Evolutionary conservation across 2,329 filamentous ascomycete genomes (phyloP).

Genomic region (Byssochlamys sp.): DNA sequence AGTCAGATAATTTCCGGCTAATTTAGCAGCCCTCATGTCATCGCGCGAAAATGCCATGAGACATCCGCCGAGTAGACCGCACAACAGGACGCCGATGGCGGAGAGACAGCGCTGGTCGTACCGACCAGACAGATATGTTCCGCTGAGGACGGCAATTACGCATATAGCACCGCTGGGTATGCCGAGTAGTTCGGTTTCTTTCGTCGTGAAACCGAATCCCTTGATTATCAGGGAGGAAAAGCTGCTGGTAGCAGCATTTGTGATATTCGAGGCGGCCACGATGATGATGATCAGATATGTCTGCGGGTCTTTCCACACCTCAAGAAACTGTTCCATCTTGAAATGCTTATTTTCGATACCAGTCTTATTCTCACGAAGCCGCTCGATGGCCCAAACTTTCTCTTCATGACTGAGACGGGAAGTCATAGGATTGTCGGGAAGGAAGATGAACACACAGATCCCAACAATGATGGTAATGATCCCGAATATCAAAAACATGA

Average conservation of each 20-base stretch:
- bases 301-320: conserved; percentile 38
- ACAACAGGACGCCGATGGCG: conserved; percentile 30
- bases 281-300: conserved; percentile 33
- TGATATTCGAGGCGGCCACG: conserved; percentile 26
- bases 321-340: conserved; percentile 38
- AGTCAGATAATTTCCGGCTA: conserved; percentile 35
- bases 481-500: conserved; percentile 41
- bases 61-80: conserved; percentile 35
- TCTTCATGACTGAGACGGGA: conserved; percentile 28
- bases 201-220: conserved; percentile 35
- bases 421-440: conserved; percentile 35
- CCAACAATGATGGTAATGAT: conserved; percentile 33
- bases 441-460: conserved; percentile 27
- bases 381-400: conserved; percentile 29
- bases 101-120: conserved; percentile 31
- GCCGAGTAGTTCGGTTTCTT: conserved; percentile 35
- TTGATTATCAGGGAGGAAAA: conserved; percentile 35
- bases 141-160: conserved; percentile 28
- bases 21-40: conserved; percentile 27
- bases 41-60: conserved; percentile 31
- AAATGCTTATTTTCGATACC: conserved; percentile 45
- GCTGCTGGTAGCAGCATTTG: conserved; percentile 35
- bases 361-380: conserved; percentile 39
- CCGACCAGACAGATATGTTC: conserved; percentile 28
- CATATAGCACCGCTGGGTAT: conserved; percentile 34